phyloP scores from a whole-genome alignment of 257 asterid genomes.

The Linderniella brevidens region DNA sequence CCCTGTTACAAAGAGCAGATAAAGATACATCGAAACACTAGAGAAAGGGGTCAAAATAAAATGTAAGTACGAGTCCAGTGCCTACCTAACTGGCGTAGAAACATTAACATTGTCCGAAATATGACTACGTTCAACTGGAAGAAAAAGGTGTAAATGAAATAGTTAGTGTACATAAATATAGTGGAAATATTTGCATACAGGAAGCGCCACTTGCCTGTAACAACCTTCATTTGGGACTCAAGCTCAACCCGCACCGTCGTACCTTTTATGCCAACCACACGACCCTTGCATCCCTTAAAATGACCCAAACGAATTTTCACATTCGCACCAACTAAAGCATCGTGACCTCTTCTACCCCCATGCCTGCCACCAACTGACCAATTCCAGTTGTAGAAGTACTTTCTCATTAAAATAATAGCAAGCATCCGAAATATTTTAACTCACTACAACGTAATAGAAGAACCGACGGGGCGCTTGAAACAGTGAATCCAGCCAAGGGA shows the following conservation, averaged over 20 bases:
- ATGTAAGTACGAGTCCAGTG: neutral
- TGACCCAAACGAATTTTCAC: conserved; percentile 75
- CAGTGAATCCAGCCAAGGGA: too few species aligned
- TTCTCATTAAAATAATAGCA: too few species aligned
- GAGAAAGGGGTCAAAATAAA: neutral
- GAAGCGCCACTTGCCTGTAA: conserved; percentile 53
- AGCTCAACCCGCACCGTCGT: conserved; percentile 72
- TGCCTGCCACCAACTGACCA: conserved; percentile 17
- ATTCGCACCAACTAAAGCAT: conserved; percentile 51
- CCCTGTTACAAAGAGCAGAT: conserved; percentile 30
- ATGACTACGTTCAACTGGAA: conserved; percentile 67
- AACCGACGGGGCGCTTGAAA: too few species aligned
- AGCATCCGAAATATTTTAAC: too few species aligned
- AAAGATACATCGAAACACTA: conserved; percentile 7
- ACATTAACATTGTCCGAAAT: conserved; percentile 67
- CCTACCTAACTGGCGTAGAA: conserved; percentile 55
- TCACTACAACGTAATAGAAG: too few species aligned
- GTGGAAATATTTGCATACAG: neutral
- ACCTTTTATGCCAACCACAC: conserved; percentile 73
- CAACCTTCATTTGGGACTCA: conserved; percentile 86
- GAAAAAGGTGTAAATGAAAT: conserved; percentile 4
- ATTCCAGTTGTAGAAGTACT: too few species aligned
- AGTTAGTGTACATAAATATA: conserved; percentile 1
- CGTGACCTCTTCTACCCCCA: conserved; percentile 80
- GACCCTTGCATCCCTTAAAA: conserved; percentile 93